Percentiles rank a stretch among this genome's conserved stretches.
Conservation (phyloP, 202 grass and related monocot species). For the Setaria italica region DNA sequence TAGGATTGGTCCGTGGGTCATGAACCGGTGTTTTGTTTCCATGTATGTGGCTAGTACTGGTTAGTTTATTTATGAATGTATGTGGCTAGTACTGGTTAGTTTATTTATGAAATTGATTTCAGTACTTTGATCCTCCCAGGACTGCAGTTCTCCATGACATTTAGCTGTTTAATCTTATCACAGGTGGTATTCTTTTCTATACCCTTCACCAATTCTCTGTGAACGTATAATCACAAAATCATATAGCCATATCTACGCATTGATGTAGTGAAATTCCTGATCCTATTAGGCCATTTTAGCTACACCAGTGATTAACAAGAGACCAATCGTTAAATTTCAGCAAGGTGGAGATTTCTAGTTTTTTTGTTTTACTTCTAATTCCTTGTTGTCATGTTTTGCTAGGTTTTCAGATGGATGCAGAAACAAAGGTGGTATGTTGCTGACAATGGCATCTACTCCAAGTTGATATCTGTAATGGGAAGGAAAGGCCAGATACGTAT, state of each 20-base stretch:
- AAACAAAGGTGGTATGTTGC: slow-evolving; percentile 91
- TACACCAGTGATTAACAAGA: not conserved
- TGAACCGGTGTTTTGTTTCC: not conserved
- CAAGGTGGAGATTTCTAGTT: not conserved
- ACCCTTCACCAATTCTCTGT: not conserved
- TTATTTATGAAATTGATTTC: not conserved
- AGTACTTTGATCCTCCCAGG: not conserved
- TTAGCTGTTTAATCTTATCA: not conserved
- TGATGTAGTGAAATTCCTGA: not conserved
- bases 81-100: not conserved
- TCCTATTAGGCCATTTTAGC: not conserved
- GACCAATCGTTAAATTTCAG: not conserved
- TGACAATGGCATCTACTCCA: slow-evolving; percentile 94
- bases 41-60: not conserved
- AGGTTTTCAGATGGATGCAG: slow-evolving; percentile 99
- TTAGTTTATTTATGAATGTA: not conserved
- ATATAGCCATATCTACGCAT: not conserved
- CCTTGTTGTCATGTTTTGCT: slow-evolving; percentile 27
- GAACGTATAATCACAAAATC: not conserved
- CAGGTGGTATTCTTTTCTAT: not conserved
- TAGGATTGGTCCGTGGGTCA: not conserved
- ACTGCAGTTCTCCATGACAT: not conserved
- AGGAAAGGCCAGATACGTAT: slow-evolving; percentile 93
- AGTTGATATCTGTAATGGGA: slow-evolving; percentile 96
- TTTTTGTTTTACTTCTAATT: slow-evolving; percentile 6